A percentile compares a stretch with the other conserved stretches of the same genome.
Conservation (phyloP, 495 filamentous ascomycete species). For the Cryomyces minteri region DNA sequence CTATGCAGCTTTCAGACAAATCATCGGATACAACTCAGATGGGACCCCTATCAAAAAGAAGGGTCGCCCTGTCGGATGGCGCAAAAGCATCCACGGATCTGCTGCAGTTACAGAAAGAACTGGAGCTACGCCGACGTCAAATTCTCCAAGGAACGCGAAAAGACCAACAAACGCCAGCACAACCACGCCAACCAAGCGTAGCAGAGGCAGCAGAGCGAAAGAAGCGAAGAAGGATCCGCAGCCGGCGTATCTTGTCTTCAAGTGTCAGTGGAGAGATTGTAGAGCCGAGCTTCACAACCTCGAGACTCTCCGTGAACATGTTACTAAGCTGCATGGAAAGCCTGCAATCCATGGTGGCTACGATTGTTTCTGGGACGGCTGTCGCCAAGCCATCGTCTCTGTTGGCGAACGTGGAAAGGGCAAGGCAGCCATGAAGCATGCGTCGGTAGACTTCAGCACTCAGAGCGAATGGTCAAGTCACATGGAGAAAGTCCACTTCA, state of each 20-base stretch:
- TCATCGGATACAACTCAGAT: slow-evolving; percentile 3
- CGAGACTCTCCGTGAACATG: slow-evolving; percentile 47
- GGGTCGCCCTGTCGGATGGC: slow-evolving; percentile 23
- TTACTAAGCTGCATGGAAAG: slow-evolving; percentile 35
- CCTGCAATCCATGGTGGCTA: slow-evolving; percentile 6
- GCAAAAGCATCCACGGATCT: slow-evolving; percentile 17
- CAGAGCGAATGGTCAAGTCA: slow-evolving; percentile 37
- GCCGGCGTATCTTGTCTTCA: slow-evolving; percentile 27
- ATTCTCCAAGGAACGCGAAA: slow-evolving; percentile 5
- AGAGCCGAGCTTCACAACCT: slow-evolving; percentile 57
- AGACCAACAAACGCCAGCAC: slow-evolving; percentile 4
- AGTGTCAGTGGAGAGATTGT: slow-evolving; percentile 48
- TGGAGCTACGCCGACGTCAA: background rate
- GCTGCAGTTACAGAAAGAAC: background rate
- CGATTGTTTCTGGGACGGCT: slow-evolving; percentile 30
- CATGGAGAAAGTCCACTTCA: slow-evolving; percentile 39
- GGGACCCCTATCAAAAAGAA: slow-evolving; percentile 19
- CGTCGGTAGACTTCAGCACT: slow-evolving; percentile 10
- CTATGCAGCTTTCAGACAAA: slow-evolving; percentile 14
- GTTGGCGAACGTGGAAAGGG: slow-evolving; percentile 8
- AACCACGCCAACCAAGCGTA: background rate
- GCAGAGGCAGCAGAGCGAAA: slow-evolving; percentile 5
- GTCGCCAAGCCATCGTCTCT: slow-evolving; percentile 13
- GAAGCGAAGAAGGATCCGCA: slow-evolving; percentile 2
- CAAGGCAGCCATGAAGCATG: background rate